These are phyloP conservation scores for Xylariaceae sp. DNA, from an alignment of 2,329 filamentous ascomycete species.

Conservation along the genomic window DNA sequence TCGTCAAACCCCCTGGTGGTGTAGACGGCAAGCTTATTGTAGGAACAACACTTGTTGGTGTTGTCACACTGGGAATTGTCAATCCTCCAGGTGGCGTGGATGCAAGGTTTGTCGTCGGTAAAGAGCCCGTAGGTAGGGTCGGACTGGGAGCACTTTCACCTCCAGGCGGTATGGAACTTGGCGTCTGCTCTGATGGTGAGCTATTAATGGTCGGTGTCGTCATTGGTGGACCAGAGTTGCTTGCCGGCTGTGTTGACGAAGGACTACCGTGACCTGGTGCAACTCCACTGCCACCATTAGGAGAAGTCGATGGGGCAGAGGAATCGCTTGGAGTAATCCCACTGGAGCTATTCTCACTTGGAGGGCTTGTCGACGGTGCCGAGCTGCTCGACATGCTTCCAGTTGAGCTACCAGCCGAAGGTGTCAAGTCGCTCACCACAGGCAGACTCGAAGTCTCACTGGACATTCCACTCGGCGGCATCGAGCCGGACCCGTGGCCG, in stretches of 20 bases:
- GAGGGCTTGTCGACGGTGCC: background rate
- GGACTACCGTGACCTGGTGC: conserved; percentile 11
- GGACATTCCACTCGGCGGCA: background rate
- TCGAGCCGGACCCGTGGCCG: conserved; percentile 3
- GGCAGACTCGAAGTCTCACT: background rate
- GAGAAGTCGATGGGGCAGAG: conserved; percentile 9
- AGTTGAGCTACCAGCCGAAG: background rate
- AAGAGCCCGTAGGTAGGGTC: conserved; percentile 1
- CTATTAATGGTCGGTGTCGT: background rate
- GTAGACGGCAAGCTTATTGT: too few relatives aligned
- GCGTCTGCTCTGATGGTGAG: conserved; percentile 5
- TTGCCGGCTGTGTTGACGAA: background rate
- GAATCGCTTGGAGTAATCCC: conserved; percentile 1
- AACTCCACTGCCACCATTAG: conserved; percentile 11
- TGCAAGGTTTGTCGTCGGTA: too few relatives aligned
- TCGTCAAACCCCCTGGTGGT: too few relatives aligned
- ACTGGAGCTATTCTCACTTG: conserved; percentile 1
- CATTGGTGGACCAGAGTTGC: background rate
- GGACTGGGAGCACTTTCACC: conserved; percentile 3
- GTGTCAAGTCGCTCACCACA: background rate
- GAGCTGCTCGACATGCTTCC: background rate
- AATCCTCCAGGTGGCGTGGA: too few relatives aligned
- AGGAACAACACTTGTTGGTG: background rate
- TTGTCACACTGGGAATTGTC: background rate
- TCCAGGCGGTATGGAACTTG: conserved; percentile 1